These are phyloP conservation scores for Graphilbum fragrans DNA, from an alignment of 2,329 filamentous ascomycete species.

Conservation along the genomic window DNA sequence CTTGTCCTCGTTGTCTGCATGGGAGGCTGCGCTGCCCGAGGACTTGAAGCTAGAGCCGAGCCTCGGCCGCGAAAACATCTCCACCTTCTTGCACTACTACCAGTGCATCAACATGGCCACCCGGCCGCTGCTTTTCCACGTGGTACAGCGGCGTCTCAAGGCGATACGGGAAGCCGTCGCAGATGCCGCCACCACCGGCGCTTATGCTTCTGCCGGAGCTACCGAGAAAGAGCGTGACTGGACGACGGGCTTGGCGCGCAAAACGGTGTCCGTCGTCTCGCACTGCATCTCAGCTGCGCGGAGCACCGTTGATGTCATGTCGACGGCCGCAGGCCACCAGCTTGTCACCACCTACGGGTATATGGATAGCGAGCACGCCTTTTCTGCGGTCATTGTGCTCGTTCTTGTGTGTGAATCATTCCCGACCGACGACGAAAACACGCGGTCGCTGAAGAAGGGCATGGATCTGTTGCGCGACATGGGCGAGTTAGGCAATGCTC, in stretches of 20 bases:
- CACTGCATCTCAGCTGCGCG: conserved; percentile 37
- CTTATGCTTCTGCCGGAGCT: background rate
- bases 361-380: conserved; percentile 43
- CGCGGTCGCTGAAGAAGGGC: conserved; percentile 26
- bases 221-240: conserved; percentile 25
- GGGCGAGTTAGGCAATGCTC: conserved; percentile 21
- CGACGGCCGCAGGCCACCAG: conserved; percentile 32
- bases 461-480: conserved; percentile 34
- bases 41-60: conserved; percentile 34
- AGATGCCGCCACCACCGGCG: no score
- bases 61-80: conserved; percentile 21
- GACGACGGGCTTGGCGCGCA: conserved; percentile 32
- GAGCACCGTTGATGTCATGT: conserved; percentile 35
- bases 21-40: conserved; percentile 34
- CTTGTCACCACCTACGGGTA: conserved; percentile 44
- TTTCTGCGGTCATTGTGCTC: conserved; percentile 39
- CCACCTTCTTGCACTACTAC: conserved; percentile 41
- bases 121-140: conserved; percentile 38
- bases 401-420: conserved; percentile 43
- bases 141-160: conserved; percentile 35
- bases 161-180: conserved; percentile 14
- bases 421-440: conserved; percentile 29
- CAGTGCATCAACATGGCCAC: conserved; percentile 47
- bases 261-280: conserved; percentile 38
- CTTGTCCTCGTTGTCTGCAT: conserved; percentile 33